Conservation (phyloP, 768 basidiomycete species). For the Tricholoma matsutake region DNA sequence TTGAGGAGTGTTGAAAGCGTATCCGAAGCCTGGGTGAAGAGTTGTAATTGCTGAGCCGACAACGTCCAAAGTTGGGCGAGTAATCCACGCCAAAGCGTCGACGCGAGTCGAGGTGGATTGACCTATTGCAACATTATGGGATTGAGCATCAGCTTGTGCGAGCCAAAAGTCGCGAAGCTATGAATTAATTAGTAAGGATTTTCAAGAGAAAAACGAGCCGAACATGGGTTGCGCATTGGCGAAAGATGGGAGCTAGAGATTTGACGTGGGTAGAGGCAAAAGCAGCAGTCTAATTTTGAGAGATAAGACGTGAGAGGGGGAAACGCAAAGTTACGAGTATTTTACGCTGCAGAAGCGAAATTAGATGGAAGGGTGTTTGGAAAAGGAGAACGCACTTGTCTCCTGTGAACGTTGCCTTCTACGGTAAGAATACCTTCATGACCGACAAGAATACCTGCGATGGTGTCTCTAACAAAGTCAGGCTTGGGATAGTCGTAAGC, state of each 20-base stretch:
- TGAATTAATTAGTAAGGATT: not conserved
- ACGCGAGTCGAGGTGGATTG: conserved; percentile 26
- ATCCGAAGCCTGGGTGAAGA: conserved; percentile 48
- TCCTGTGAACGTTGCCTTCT: conserved; percentile 54
- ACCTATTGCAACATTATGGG: not conserved
- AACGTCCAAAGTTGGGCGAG: conserved; percentile 60
- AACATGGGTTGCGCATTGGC: conserved; percentile 53
- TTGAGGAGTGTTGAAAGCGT: conserved; percentile 52
- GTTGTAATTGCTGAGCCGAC: conserved; percentile 54
- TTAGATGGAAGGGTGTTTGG: not conserved
- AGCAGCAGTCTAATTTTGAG: conserved; percentile 28
- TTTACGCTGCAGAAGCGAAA: conserved; percentile 36
- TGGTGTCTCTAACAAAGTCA: conserved; percentile 48
- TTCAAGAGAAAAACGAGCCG: conserved; percentile 10
- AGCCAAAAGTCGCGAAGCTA: conserved; percentile 49
- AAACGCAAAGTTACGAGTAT: conserved; percentile 27
- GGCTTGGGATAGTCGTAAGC: conserved; percentile 63
- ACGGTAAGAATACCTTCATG: conserved; percentile 47
- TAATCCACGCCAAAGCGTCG: conserved; percentile 55
- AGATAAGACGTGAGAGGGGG: not conserved
- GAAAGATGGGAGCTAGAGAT: conserved; percentile 54
- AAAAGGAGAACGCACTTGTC: conserved; percentile 6
- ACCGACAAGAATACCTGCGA: conserved; percentile 51
- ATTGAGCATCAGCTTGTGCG: conserved; percentile 22
- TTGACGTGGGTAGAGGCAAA: conserved; percentile 38